These are phyloP conservation scores for Sanghuangporus baumii DNA, from an alignment of 1,284 basidiomycete genomes.

Conservation along the genomic window DNA sequence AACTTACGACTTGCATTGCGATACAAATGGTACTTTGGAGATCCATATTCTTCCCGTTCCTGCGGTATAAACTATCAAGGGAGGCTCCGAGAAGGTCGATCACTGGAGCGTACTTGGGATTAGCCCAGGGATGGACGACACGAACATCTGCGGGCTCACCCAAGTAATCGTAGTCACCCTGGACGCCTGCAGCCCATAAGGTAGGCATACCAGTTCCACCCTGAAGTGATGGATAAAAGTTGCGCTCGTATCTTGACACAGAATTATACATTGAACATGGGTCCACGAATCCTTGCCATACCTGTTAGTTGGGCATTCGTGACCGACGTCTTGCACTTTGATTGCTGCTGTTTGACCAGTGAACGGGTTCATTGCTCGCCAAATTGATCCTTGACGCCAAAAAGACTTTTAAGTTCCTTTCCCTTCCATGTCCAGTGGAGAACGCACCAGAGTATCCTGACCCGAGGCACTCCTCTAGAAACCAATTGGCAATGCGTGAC, in stretches of 20 bases:
- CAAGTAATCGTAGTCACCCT: conserved; percentile 64
- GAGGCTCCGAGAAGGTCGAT: conserved; percentile 68
- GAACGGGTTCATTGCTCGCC: conserved; percentile 50
- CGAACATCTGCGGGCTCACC: background rate
- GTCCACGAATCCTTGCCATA: background rate
- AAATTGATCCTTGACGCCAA: conserved; percentile 55
- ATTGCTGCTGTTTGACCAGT: conserved; percentile 57
- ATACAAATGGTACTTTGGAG: conserved; percentile 64
- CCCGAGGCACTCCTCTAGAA: conserved; percentile 17
- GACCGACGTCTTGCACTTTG: conserved; percentile 60
- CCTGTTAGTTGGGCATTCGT: conserved; percentile 66
- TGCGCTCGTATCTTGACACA: conserved; percentile 16
- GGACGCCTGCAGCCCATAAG: conserved; percentile 54
- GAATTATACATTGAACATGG: background rate
- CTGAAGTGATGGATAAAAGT: conserved; percentile 62
- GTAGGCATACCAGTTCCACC: conserved; percentile 69
- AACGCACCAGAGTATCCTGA: conserved; percentile 20
- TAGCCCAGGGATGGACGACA: background rate
- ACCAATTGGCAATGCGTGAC: conserved; percentile 18
- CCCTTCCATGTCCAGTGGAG: background rate
- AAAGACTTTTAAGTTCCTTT: background rate
- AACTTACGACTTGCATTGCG: conserved; percentile 66
- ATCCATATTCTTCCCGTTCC: conserved; percentile 54
- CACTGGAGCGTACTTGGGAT: conserved; percentile 26
- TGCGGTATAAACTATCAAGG: conserved; percentile 54